Conservation (phyloP, 2,329 filamentous ascomycete genomes). For the Diaporthe sp. region DNA sequence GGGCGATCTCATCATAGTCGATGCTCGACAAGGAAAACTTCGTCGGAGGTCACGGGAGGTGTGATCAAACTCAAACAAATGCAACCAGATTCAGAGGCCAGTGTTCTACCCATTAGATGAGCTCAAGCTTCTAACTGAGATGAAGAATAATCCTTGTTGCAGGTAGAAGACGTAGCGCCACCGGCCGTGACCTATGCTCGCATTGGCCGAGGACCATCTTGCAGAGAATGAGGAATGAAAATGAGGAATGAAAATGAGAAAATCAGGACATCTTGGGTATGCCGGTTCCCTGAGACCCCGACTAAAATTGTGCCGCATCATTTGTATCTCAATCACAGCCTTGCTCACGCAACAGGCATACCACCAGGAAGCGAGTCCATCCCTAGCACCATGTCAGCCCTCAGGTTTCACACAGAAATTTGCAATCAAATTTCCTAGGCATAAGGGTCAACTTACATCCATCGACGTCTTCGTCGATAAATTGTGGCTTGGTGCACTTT, state of each 20-base stretch:
- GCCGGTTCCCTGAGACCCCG: background rate
- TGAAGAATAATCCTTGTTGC: background rate
- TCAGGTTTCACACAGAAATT: background rate
- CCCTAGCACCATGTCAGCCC: constrained; percentile 7
- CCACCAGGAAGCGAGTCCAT: constrained; percentile 20
- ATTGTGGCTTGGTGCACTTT: constrained; percentile 44
- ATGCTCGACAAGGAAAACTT: background rate
- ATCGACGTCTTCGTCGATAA: constrained; percentile 43
- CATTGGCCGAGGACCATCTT: background rate
- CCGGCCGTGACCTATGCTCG: background rate
- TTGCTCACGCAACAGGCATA: background rate
- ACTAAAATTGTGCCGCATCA: background rate
- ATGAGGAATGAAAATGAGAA: background rate
- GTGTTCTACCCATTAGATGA: background rate
- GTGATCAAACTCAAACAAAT: background rate
- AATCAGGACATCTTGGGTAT: background rate
- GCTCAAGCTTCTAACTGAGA: background rate
- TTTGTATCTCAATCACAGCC: background rate
- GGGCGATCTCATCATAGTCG: background rate
- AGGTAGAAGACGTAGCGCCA: background rate
- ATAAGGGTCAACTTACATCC: constrained; percentile 42
- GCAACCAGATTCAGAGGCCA: background rate
- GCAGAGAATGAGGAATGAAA: background rate
- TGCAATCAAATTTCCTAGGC: background rate
- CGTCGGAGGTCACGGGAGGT: background rate